Conservation (phyloP, 2,329 filamentous ascomycete species). For the Neopestalotiopsis clavispora region DNA sequence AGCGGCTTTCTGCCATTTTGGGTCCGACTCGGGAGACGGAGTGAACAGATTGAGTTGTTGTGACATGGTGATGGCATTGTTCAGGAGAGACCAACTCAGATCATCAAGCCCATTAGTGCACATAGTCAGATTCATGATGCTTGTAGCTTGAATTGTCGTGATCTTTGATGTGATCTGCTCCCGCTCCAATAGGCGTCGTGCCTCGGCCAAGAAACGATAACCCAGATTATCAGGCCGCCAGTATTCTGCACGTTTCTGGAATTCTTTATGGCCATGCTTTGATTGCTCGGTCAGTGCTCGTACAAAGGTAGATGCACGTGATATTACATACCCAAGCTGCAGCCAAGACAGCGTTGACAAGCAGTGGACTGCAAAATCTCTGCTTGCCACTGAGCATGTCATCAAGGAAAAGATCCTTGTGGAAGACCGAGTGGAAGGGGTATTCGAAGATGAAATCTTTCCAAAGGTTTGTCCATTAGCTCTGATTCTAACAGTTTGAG, state of each 20-base stretch:
- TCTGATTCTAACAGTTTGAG: neutral
- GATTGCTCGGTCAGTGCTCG: constrained; percentile 5
- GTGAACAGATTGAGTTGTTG: constrained; percentile 29
- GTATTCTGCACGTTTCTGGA: constrained; percentile 37
- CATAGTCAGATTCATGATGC: constrained; percentile 37
- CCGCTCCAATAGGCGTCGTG: constrained; percentile 43
- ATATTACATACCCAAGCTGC: constrained; percentile 32
- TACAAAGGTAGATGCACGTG: neutral
- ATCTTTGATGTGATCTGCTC: constrained; percentile 31
- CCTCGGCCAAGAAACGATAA: constrained; percentile 44
- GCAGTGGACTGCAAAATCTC: constrained; percentile 20
- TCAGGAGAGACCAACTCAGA: constrained; percentile 27
- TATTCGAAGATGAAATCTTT: constrained; percentile 21
- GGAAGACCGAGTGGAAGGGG: constrained; percentile 19
- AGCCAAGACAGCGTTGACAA: constrained; percentile 28
- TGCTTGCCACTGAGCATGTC: constrained; percentile 18
- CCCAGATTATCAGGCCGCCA: constrained; percentile 40
- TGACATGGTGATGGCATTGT: constrained; percentile 29
- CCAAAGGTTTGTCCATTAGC: neutral
- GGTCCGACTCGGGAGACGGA: constrained; percentile 17
- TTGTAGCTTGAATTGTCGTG: constrained; percentile 40
- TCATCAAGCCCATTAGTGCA: constrained; percentile 33
- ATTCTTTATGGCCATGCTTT: constrained; percentile 35
- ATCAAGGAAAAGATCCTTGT: constrained; percentile 22
- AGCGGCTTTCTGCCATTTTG: constrained; percentile 25